phyloP scores from a whole-genome alignment of 2,329 filamentous ascomycete genomes.

The Apiospora malaysiana region DNA sequence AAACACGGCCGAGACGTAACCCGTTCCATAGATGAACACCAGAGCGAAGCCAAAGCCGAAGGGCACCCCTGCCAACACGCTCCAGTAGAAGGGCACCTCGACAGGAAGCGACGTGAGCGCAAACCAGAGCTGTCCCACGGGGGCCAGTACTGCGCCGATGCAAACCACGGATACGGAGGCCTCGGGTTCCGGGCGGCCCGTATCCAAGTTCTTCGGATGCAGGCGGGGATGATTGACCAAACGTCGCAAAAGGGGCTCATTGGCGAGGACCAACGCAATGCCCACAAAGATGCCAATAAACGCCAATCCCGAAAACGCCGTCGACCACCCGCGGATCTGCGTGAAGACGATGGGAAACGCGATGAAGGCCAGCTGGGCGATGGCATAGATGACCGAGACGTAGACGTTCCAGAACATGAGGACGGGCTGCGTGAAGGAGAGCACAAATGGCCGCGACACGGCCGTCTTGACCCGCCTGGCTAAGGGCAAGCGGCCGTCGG shows the following conservation, averaged over 20 bases:
- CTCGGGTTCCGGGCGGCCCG: conserved; percentile 64
- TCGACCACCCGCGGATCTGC: conserved; percentile 61
- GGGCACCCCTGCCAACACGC: conserved; percentile 65
- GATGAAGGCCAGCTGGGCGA: conserved; percentile 70
- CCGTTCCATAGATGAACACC: conserved; percentile 70
- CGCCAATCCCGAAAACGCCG: conserved; percentile 60
- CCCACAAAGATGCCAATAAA: conserved; percentile 27
- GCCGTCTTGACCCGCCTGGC: conserved; percentile 62
- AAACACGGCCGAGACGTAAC: conserved; percentile 69
- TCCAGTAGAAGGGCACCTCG: conserved; percentile 65
- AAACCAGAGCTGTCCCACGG: conserved; percentile 67
- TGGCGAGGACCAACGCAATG: conserved; percentile 40
- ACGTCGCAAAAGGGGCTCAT: conserved; percentile 47
- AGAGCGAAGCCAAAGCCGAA: conserved; percentile 68
- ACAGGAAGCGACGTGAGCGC: conserved; percentile 67
- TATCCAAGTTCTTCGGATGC: conserved; percentile 63
- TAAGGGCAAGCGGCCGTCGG: conserved; percentile 61
- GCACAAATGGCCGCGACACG: conserved; percentile 63
- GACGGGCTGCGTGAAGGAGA: conserved; percentile 68
- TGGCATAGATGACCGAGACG: conserved; percentile 67
- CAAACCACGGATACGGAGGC: conserved; percentile 68
- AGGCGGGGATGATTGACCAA: conserved; percentile 56
- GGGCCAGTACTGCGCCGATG: conserved; percentile 63
- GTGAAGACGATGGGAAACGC: conserved; percentile 68
- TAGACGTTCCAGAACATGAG: conserved; percentile 59